phyloP scores from a whole-genome alignment of 106 monocot genomes.

The Triglochin maritima region DNA sequence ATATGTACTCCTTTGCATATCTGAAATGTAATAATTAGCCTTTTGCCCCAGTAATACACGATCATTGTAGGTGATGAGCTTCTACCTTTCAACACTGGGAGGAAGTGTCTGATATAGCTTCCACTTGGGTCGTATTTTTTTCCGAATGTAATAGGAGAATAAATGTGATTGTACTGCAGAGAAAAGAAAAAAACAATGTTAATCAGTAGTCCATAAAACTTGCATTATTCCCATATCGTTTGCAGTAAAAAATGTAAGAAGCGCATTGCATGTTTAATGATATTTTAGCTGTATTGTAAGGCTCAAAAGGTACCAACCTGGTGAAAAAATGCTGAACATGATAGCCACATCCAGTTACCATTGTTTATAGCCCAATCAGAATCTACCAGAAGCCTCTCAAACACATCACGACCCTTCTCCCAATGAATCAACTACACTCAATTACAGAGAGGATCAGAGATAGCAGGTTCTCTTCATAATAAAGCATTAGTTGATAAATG shows the following conservation, averaged over 20 bases:
- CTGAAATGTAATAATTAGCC: conserved; percentile 17
- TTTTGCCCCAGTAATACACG: background rate
- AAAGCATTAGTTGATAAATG: no score
- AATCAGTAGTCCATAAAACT: no score
- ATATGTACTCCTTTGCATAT: conserved; percentile 84
- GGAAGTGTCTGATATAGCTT: conserved; percentile 65
- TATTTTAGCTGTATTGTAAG: background rate
- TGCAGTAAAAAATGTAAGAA: no score
- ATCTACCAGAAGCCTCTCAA: conserved; percentile 20
- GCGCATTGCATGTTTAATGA: no score
- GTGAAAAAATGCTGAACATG: conserved; percentile 24
- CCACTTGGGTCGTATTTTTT: conserved; percentile 84
- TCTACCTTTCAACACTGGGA: conserved; percentile 77
- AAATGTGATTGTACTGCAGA: conserved; percentile 68
- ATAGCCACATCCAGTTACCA: conserved; percentile 26
- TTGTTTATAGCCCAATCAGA: conserved; percentile 27
- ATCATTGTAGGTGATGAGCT: background rate
- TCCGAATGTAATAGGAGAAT: conserved; percentile 80
- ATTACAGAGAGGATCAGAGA: background rate
- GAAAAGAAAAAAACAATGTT: background rate
- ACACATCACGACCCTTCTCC: conserved; percentile 56
- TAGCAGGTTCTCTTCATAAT: no score
- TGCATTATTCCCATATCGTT: no score
- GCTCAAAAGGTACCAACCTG: conserved; percentile 5
- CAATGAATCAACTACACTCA: conserved; percentile 70